Base-by-base conservation (phyloP, 2,329 filamentous ascomycete genomes). In the Curvularia spicifera region DNA sequence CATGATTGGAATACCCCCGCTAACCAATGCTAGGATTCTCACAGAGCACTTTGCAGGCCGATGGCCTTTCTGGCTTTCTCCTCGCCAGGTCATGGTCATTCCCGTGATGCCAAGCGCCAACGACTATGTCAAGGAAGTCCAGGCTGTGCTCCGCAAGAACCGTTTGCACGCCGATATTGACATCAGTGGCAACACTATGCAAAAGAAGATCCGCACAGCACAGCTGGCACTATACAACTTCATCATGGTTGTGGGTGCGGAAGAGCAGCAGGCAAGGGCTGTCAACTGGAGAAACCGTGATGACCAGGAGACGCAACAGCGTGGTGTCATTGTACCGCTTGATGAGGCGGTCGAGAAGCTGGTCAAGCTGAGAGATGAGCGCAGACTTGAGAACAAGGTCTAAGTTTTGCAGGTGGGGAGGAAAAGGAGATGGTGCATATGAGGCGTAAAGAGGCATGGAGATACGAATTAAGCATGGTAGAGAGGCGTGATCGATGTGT, bases 11-110 rank as follows among this genome's bases (percentile, higher is more conserved):
- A 35, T 29, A 37, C 42, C 1, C 22, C 29, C 39, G 43, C 65
- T 73, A 58, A 71, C 56, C 31, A 22, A 7, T 1, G 13, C 0
- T 44, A 75, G 74, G 65, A 92, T 94, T 65, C 82, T 94, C 60
- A 91, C 86, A 45, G 91, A 95, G 82, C 91, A 94, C 78, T 94
- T 92, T 74, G 91, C 84, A 53, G 91, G 91, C 69, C 93, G 93
- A 80, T 95, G 91, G 91, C 91, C 91, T 1, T 92, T 94, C 83
- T 95, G 91, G 91, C 81, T 95, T 61, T 91, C 88, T 67, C 91
- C 91, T n/a, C 85, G 91, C 51, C 91, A 95, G 78, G 86, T 95
- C 63, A 83, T 90, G 67, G 85, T 95, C 63, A 88, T 93, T 61
- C 91, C 91, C 8, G 90, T 92, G 60, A 90, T 90, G 78, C 88